These are phyloP conservation scores for Xylariaceae sp. DNA, from an alignment of 2,329 filamentous ascomycete species.

Conservation along the genomic window DNA sequence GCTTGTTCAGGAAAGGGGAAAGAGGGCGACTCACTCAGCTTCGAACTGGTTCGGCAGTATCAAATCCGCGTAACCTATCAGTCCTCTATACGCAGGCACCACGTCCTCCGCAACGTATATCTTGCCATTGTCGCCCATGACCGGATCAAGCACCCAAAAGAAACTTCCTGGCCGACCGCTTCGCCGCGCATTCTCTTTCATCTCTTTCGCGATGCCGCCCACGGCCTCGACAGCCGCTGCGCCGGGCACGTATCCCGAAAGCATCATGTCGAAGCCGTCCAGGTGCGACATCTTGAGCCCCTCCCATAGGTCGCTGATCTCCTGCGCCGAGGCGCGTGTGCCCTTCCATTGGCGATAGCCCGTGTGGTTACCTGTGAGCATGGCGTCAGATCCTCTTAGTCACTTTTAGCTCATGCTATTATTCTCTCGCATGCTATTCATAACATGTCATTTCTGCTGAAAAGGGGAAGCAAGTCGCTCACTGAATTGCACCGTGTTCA, in stretches of 20 bases:
- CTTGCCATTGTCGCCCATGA: conserved; percentile 94
- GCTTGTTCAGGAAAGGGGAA: not conserved
- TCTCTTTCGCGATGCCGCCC: conserved; percentile 75
- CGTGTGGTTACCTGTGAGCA: conserved; percentile 76
- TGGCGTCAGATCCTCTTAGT: conserved; percentile 9
- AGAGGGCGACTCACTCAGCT: conserved; percentile 66
- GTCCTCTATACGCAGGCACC: conserved; percentile 80
- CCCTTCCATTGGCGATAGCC: conserved; percentile 88
- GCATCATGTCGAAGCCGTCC: conserved; percentile 87
- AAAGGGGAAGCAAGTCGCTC: conserved; percentile 29
- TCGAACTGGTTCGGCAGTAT: conserved; percentile 97
- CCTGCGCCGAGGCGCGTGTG: conserved; percentile 72
- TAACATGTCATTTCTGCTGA: too few species aligned
- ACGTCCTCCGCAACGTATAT: conserved; percentile 91
- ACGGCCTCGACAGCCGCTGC: conserved; percentile 80
- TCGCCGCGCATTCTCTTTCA: conserved; percentile 60
- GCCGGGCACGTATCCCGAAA: conserved; percentile 91
- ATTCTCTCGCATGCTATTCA: not conserved
- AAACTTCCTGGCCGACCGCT: conserved; percentile 62
- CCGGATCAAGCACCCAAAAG: conserved; percentile 96
- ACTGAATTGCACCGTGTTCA: conserved; percentile 99
- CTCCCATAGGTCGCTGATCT: conserved; percentile 79
- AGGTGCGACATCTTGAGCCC: conserved; percentile 81
- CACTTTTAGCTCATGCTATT: too few species aligned
- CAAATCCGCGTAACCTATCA: conserved; percentile 78